Percentiles rank a stretch among this genome's conserved stretches.
phyloP scores from a whole-genome alignment of 371 early-diverging fungal species.

The Circinella minor region DNA sequence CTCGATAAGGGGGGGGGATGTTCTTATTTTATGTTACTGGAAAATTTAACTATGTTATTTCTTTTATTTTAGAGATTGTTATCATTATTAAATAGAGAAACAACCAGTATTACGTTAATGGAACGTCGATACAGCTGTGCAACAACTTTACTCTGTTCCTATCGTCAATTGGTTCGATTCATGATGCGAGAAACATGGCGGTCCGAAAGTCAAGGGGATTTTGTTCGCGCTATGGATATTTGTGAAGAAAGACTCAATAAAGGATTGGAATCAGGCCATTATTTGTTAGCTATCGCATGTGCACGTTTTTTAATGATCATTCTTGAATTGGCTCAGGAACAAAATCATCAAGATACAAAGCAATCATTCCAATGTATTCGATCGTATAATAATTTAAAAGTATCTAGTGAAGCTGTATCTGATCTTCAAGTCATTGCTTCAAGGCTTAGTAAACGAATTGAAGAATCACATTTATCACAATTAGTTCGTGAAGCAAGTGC shows the following conservation, averaged over 20 bases:
- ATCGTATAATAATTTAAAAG: not conserved
- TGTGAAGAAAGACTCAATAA: slow-evolving; percentile 5
- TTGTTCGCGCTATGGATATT: not conserved
- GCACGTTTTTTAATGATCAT: not conserved
- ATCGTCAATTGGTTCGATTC: not conserved
- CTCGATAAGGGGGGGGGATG: no score
- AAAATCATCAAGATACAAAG: not conserved
- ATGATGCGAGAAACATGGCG: slow-evolving; percentile 6
- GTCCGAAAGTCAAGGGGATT: not conserved
- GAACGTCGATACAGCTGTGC: slow-evolving; percentile 8
- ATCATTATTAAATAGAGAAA: not conserved
- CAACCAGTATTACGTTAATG: not conserved
- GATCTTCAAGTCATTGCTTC: slow-evolving; percentile 1
- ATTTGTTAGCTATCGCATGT: not conserved
- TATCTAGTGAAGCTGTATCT: not conserved
- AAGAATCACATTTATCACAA: not conserved
- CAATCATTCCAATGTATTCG: not conserved
- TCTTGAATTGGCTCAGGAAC: not conserved
- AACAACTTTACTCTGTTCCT: not conserved
- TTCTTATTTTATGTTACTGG: no score
- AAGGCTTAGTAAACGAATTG: not conserved
- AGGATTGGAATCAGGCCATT: not conserved
- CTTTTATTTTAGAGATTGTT: not conserved
- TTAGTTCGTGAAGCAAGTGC: not conserved
- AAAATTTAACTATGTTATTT: not conserved